Conservation (phyloP, 83 land plant genomes). For the Picea abies region DNA sequence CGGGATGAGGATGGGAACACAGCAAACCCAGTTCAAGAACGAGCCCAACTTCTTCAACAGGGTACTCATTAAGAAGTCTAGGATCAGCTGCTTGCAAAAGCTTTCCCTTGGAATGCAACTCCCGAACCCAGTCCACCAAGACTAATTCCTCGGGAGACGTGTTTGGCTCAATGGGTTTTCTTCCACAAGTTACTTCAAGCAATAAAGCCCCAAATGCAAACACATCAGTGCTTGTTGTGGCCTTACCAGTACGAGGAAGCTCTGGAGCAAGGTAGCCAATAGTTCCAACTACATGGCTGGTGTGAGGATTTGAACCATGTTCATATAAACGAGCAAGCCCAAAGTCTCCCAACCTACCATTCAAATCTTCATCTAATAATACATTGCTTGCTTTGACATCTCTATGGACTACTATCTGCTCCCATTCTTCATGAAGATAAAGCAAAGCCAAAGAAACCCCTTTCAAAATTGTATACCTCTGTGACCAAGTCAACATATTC, state of each 20-base stretch:
- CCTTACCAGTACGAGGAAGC: slow-evolving; percentile 55
- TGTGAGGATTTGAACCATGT: slow-evolving; percentile 48
- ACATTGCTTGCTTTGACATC: slow-evolving; percentile 83
- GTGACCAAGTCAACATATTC: slow-evolving; percentile 19
- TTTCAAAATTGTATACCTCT: slow-evolving; percentile 12
- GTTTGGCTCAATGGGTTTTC: slow-evolving; percentile 31
- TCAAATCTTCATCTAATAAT: slow-evolving; percentile 61
- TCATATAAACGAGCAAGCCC: slow-evolving; percentile 73
- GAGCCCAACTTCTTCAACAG: no score
- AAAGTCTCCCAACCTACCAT: slow-evolving; percentile 74
- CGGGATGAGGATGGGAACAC: background rate
- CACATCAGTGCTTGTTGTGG: slow-evolving; percentile 65
- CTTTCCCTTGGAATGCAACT: no score
- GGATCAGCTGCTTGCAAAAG: no score
- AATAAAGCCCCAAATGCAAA: slow-evolving; percentile 68
- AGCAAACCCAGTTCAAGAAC: no score
- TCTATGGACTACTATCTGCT: slow-evolving; percentile 66
- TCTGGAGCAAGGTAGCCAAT: slow-evolving; percentile 86
- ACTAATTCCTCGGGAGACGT: background rate
- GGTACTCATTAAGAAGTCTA: no score
- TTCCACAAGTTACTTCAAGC: slow-evolving; percentile 77
- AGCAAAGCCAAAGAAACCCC: slow-evolving; percentile 30
- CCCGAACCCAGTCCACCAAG: background rate
- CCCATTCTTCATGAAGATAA: slow-evolving; percentile 54
- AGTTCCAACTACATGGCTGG: slow-evolving; percentile 72